Evolutionary conservation across 169 alveolate species (phyloP).

Genomic region (Besnoitia besnoiti): DNA sequence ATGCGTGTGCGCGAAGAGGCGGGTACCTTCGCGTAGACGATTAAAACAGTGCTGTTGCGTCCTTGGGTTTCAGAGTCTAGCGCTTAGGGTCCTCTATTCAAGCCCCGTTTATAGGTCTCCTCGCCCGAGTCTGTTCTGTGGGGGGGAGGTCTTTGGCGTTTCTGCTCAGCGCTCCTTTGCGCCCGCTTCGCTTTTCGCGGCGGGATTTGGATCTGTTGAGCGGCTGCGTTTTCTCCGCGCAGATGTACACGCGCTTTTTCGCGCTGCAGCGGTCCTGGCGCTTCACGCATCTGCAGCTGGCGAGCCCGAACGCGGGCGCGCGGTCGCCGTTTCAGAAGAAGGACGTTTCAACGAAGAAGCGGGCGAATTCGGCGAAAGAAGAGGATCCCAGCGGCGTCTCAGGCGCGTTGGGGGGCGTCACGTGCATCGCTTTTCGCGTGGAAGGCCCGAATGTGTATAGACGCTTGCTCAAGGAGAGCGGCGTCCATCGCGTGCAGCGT

Average conservation of each 20-base stretch:
- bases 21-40: too few species aligned
- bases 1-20: too few species aligned
- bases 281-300: background rate
- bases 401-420: background rate
- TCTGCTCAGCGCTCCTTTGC: background rate
- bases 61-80: too few species aligned
- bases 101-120: too few species aligned
- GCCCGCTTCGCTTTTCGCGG: background rate
- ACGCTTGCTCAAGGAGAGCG: slow-evolving; percentile 52
- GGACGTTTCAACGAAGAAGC: background rate
- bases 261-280: background rate
- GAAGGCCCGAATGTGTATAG: background rate
- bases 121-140: too few species aligned
- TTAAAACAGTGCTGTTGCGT: too few species aligned
- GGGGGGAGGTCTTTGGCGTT: background rate
- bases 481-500: slow-evolving; percentile 73
- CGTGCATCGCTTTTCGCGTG: background rate
- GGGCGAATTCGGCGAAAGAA: background rate
- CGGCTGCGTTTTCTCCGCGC: background rate
- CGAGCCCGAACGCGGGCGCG: background rate
- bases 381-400: background rate
- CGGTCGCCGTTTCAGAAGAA: background rate
- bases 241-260: slow-evolving; percentile 25
- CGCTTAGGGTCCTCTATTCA: too few species aligned
- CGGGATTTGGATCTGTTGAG: too few species aligned